These are phyloP conservation scores for Venturia effusa DNA, from an alignment of 2,329 filamentous ascomycete species.

Conservation along the genomic window DNA sequence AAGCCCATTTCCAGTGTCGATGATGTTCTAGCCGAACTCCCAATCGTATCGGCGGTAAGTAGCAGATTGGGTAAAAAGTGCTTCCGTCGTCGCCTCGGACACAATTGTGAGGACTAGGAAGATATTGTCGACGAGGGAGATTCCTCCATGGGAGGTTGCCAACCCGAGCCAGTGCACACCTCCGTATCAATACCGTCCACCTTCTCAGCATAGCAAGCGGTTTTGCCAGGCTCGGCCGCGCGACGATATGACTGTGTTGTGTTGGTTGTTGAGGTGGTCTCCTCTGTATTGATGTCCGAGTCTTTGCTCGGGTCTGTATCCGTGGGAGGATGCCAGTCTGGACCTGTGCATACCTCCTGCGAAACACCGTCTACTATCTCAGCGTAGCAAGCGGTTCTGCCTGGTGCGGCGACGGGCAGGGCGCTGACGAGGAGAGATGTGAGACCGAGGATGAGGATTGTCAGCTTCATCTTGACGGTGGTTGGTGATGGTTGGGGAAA, in stretches of 20 bases:
- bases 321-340: background rate
- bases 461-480: background rate
- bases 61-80: too few relatives aligned
- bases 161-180: background rate
- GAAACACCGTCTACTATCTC: background rate
- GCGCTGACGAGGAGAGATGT: background rate
- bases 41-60: too few relatives aligned
- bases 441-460: background rate
- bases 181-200: background rate
- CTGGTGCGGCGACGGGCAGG: background rate
- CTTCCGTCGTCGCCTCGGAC: too few relatives aligned
- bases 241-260: background rate
- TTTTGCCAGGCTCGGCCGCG: background rate
- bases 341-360: background rate
- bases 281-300: background rate
- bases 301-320: background rate
- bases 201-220: background rate
- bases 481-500: background rate
- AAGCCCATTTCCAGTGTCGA: too few relatives aligned
- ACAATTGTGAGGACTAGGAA: too few relatives aligned
- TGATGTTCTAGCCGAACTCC: too few relatives aligned
- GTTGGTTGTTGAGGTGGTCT: background rate
- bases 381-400: background rate
- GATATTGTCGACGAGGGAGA: too few relatives aligned
- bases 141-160: background rate